Evolutionary conservation across 140 eudicot genomes (phyloP).

Genomic region (Senecio squalidus): DNA sequence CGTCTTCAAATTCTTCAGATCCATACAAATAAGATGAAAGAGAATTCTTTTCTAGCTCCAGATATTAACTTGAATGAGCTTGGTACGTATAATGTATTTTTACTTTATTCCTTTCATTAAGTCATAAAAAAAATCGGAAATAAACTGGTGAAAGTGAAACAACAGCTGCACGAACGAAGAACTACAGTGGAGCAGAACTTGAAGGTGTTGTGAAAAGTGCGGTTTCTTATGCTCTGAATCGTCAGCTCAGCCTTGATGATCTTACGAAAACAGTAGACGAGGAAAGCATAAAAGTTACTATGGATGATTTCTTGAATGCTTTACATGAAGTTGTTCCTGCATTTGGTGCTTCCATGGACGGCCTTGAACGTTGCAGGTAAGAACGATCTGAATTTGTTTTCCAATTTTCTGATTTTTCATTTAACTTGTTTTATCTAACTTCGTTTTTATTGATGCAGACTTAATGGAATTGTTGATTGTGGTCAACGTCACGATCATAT

Average conservation of each 20-base stretch:
- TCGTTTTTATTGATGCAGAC: slow-evolving; percentile 46
- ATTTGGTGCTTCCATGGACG: slow-evolving; percentile 93
- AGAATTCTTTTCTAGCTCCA: slow-evolving; percentile 92
- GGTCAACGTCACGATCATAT: slow-evolving; percentile 90
- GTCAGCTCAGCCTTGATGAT: slow-evolving; percentile 88
- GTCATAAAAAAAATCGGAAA: not conserved
- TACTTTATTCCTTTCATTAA: not conserved
- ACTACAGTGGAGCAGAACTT: slow-evolving; percentile 98
- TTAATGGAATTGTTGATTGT: slow-evolving; percentile 89
- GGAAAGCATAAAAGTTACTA: slow-evolving; percentile 85
- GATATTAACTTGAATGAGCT: slow-evolving; percentile 89
- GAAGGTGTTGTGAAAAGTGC: slow-evolving; percentile 99
- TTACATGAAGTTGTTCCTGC: slow-evolving; percentile 83
- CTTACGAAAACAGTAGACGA: slow-evolving; percentile 86
- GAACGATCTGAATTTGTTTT: not conserved
- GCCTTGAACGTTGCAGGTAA: slow-evolving; percentile 98
- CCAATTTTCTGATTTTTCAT: not conserved
- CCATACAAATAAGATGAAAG: slow-evolving; percentile 96
- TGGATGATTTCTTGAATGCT: slow-evolving; percentile 93
- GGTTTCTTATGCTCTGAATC: slow-evolving; percentile 83
- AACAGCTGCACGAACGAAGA: slow-evolving; percentile 94
- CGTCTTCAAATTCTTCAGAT: slow-evolving; percentile 91
- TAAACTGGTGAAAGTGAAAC: no score
- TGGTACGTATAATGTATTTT: slow-evolving; percentile 52
- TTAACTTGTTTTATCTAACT: not conserved